Evolutionary conservation across 768 basidiomycete species (phyloP), one percentile per base, ranked within the genome.

Genomic region (Phylloporus sp.): DNA sequence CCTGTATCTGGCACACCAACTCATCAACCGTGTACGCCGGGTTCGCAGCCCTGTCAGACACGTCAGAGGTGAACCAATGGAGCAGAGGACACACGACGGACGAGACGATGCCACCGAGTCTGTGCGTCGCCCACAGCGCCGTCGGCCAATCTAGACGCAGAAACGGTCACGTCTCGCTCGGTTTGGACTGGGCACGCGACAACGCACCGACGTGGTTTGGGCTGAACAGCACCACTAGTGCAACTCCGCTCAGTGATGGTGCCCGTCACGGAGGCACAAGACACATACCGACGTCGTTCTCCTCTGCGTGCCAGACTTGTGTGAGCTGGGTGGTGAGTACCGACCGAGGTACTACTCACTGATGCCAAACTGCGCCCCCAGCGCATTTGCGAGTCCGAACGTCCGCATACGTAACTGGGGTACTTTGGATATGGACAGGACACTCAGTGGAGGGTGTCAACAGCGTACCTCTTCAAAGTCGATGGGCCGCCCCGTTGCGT

Each of bases 201-300:
- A 16, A 66, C 69, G 56, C 47, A 85, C 85, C 83, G 24, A 80
- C 69, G 61, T 84, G 74, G 57, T 87, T 87, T 12, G 82, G 80
- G 56, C 83, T 80, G 65, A 80, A 80, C 32, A 87, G 58, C 59
- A 83, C 81, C 38, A 84, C 85, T 84, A 41, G 29, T 6, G 47
- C 16, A 50, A n/a, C n/a, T n/a, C n/a, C 24, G 16, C 31, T 60
- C 26, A 60, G 38, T 39, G 53, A 27, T 35, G 27, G 34, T 26
- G 46, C n/a, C 29, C 8, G 16, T n/a, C 5, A n/a, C 40, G 5
- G 44, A 22, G 31, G 31, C 35, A 13, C 27, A 9, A 7, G 8
- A 45, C 32, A 67, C 70, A 7, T 61, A 84, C 82, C 81, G 28
- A 81, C 75, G 53, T 82, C 80, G 45, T 75, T 65, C 20, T 74